These are phyloP conservation scores for Gossypium armourianum DNA, from an alignment of 441 rosid genomes.

Conservation along the genomic window DNA sequence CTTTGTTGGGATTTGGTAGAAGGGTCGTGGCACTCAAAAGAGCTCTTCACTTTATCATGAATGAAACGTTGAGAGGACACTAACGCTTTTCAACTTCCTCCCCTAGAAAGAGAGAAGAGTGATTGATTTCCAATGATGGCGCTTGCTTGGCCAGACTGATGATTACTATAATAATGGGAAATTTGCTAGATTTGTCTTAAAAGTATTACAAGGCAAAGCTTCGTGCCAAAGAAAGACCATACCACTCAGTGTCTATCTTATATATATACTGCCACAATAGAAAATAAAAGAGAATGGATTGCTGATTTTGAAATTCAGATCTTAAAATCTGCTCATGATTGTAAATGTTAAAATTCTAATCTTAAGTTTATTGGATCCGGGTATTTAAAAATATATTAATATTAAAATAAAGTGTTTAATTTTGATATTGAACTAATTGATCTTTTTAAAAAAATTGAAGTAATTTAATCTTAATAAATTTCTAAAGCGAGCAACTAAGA, in stretches of 20 bases:
- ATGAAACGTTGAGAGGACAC: slow-evolving; percentile 26
- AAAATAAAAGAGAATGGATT: not conserved
- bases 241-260: not conserved
- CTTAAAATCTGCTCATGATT: not conserved
- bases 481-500: too few relatives aligned
- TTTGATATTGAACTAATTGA: too few relatives aligned
- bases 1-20: slow-evolving; percentile 29
- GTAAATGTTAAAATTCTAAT: too few relatives aligned
- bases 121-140: slow-evolving; percentile 7
- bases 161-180: slow-evolving; percentile 12
- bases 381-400: too few relatives aligned
- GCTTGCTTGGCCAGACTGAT: slow-evolving; percentile 18
- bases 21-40: slow-evolving; percentile 20
- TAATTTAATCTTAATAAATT: too few relatives aligned
- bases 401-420: too few relatives aligned
- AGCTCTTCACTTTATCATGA: slow-evolving; percentile 15
- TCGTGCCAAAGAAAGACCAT: not conserved
- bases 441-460: too few relatives aligned
- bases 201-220: not conserved
- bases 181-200: not conserved
- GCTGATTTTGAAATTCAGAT: not conserved
- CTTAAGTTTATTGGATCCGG: too few relatives aligned
- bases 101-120: slow-evolving; percentile 11
- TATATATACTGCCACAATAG: too few relatives aligned
- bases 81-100: slow-evolving; percentile 17